Evolutionary conservation across 371 early-diverging fungal genomes (phyloP).

Genomic region (Haplosporangium sp.): DNA sequence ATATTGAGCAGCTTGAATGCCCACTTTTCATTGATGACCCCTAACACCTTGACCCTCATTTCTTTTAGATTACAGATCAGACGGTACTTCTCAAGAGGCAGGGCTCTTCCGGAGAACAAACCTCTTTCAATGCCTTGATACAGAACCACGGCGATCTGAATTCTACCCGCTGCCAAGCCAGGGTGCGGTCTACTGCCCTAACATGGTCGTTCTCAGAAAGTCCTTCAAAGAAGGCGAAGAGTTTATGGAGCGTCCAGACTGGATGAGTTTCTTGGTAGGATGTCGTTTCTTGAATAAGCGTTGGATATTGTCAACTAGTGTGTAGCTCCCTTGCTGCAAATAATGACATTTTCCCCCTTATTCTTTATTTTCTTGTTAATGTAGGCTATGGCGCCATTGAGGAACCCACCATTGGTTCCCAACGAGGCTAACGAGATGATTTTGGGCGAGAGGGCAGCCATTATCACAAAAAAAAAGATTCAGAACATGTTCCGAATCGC

Average conservation of each 20-base stretch:
- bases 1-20: neutral
- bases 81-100: conserved; percentile 58
- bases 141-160: conserved; percentile 49
- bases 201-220: conserved; percentile 55
- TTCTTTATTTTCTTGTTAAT: conserved; percentile 1
- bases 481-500: conserved; percentile 54
- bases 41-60: neutral
- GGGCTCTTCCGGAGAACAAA: conserved; percentile 60
- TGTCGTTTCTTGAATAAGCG: neutral
- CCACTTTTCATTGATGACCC: neutral
- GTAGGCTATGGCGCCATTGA: conserved; percentile 47
- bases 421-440: conserved; percentile 44
- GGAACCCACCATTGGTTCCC: conserved; percentile 47
- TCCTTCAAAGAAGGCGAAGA: conserved; percentile 43
- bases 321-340: no score
- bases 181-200: conserved; percentile 58
- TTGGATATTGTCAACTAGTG: no score
- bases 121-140: conserved; percentile 55
- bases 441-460: conserved; percentile 36
- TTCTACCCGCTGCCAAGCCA: conserved; percentile 57
- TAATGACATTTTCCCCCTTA: no score
- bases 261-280: conserved; percentile 58
- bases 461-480: conserved; percentile 52
- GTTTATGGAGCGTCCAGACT: conserved; percentile 56
- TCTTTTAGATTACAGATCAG: conserved; percentile 45